Conservation (phyloP, 2,329 filamentous ascomycete species). For the Juglanconis juglandina region DNA sequence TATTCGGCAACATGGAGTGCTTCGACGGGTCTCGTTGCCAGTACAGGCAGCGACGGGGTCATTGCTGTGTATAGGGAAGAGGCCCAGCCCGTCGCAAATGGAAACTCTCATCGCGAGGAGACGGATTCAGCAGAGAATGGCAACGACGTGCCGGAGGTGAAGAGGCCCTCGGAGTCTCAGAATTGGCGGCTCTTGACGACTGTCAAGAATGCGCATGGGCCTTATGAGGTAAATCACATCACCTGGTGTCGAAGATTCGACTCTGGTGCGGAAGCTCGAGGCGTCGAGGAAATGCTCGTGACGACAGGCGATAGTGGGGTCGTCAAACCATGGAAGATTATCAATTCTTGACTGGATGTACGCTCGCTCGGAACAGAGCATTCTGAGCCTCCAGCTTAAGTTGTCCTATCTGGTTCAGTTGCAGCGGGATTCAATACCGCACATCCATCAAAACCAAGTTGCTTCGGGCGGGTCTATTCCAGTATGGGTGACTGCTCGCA, state of each 20-base stretch:
- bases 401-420: neutral
- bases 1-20: constrained; percentile 85
- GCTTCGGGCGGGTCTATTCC: no score
- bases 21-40: constrained; percentile 74
- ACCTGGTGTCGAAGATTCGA: constrained; percentile 82
- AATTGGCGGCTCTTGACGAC: constrained; percentile 71
- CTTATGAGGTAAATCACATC: constrained; percentile 92
- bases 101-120: neutral
- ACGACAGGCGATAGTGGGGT: constrained; percentile 91
- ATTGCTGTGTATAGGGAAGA: constrained; percentile 75
- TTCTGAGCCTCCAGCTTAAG: neutral
- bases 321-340: constrained; percentile 72
- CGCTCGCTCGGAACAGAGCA: neutral
- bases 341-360: constrained; percentile 10
- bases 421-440: no score
- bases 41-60: constrained; percentile 80
- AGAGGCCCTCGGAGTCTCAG: constrained; percentile 28
- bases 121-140: neutral
- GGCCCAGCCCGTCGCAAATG: constrained; percentile 7
- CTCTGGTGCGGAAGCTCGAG: constrained; percentile 50
- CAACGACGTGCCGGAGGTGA: neutral
- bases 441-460: no score
- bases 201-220: constrained; percentile 75
- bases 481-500: no score
- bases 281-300: constrained; percentile 77